These are phyloP conservation scores for Atalantia buxifolia DNA, from an alignment of 345 rosid genomes.

Conservation along the genomic window DNA sequence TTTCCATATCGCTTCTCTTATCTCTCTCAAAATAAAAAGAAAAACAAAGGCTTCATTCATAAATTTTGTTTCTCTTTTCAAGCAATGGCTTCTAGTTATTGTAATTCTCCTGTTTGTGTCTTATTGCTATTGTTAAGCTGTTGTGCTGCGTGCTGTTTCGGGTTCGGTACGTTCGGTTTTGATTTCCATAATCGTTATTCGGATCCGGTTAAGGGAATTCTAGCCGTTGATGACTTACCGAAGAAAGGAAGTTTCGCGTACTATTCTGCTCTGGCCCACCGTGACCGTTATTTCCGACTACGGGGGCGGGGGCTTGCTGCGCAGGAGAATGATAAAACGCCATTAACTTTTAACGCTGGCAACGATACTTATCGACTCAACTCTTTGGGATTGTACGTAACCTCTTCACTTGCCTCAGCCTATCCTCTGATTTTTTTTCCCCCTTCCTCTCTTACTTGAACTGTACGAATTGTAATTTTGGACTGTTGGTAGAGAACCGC, in stretches of 20 bases:
- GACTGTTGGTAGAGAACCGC: too few relatives aligned
- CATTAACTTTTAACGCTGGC: slow-evolving; percentile 64
- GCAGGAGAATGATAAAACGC: slow-evolving; percentile 34
- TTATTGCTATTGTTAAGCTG: slow-evolving; percentile 6
- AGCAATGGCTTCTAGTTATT: slow-evolving; percentile 10
- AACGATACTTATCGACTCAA: slow-evolving; percentile 55
- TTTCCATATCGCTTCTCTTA: background rate
- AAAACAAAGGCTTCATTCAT: background rate
- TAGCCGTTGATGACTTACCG: slow-evolving; percentile 60
- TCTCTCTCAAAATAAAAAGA: background rate
- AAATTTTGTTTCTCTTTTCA: background rate
- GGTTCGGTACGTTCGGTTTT: slow-evolving; percentile 63
- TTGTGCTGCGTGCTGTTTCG: slow-evolving; percentile 19
- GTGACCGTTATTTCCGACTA: slow-evolving; percentile 58
- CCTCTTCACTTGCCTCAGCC: background rate
- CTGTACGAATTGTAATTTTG: background rate
- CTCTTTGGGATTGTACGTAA: slow-evolving; percentile 69
- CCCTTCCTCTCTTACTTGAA: background rate
- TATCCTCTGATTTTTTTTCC: background rate
- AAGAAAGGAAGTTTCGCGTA: slow-evolving; percentile 59
- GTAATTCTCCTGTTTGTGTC: background rate
- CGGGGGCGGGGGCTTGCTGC: slow-evolving; percentile 68
- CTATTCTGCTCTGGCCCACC: slow-evolving; percentile 64
- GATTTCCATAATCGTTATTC: slow-evolving; percentile 80
- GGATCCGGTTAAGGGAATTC: slow-evolving; percentile 63